A percentile compares a stretch with the other conserved stretches of the same genome.
Evolutionary conservation across 805 yeast genomes (phyloP).

Genomic region (Candida boidinii): DNA sequence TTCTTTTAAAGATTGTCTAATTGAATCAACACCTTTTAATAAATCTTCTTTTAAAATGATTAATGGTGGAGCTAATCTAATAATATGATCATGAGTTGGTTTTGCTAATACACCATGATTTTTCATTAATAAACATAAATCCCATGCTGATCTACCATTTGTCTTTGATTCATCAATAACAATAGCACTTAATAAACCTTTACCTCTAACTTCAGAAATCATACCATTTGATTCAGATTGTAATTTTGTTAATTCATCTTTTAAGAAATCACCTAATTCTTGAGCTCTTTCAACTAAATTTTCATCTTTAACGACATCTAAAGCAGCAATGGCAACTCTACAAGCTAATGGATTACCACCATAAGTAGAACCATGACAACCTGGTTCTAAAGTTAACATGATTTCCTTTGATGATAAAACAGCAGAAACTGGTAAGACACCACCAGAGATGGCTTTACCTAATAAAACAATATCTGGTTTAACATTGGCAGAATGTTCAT

Average conservation of each 20-base stretch:
- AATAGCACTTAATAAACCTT: conserved; percentile 82
- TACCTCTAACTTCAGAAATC: conserved; percentile 65
- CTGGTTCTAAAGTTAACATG: conserved; percentile 85
- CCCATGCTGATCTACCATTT: conserved; percentile 93
- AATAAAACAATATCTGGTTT: conserved; percentile 85
- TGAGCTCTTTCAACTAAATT: conserved; percentile 71
- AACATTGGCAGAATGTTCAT: conserved; percentile 70
- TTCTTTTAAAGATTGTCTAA: conserved; percentile 47
- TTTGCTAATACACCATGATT: conserved; percentile 86
- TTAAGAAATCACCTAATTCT: conserved; percentile 62
- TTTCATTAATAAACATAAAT: conserved; percentile 83
- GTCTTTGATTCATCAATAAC: conserved; percentile 82
- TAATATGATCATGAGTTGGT: conserved; percentile 94
- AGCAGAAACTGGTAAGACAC: conserved; percentile 87
- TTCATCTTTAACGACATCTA: conserved; percentile 85
- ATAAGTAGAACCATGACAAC: conserved; percentile 95
- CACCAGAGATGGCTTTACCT: conserved; percentile 95
- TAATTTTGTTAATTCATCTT: conserved; percentile 45
- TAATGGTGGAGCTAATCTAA: conserved; percentile 93
- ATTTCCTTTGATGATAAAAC: conserved; percentile 85
- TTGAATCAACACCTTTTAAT: conserved; percentile 69
- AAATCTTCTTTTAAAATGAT: conserved; percentile 85
- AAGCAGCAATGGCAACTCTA: conserved; percentile 87
- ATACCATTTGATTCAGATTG: conserved; percentile 43
- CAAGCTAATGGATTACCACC: conserved; percentile 97